These are phyloP conservation scores for Fraxinus excelsior DNA, from an alignment of 257 asterid species.

Conservation along the genomic window DNA sequence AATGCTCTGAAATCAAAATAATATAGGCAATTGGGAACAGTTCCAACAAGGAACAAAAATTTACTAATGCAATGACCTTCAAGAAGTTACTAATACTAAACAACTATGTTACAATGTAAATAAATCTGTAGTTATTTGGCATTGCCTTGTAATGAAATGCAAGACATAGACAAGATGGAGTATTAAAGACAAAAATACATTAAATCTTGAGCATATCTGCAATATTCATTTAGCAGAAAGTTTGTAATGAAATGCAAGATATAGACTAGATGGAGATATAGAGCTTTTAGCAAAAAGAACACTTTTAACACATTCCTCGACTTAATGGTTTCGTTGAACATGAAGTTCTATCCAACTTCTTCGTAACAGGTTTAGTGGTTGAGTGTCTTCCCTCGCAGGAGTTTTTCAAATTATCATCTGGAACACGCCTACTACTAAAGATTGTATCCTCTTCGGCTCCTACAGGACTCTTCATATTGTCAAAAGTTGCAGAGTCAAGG, in stretches of 20 bases:
- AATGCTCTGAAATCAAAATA: neutral
- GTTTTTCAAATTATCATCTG: slow-evolving; percentile 56
- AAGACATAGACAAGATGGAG: neutral
- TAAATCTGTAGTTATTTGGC: slow-evolving; percentile 6
- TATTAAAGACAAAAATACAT: slow-evolving; percentile 7
- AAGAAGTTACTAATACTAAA: neutral
- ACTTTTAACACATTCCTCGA: slow-evolving; percentile 36
- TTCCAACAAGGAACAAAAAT: slow-evolving; percentile 20
- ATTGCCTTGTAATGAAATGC: neutral
- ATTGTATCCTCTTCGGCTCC: slow-evolving; percentile 45
- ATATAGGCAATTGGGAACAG: slow-evolving; percentile 15
- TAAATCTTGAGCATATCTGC: slow-evolving; percentile 5
- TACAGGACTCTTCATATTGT: slow-evolving; percentile 31
- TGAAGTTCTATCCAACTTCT: slow-evolving; percentile 51
- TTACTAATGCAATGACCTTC: slow-evolving; percentile 9
- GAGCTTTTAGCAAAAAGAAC: slow-evolving; percentile 23
- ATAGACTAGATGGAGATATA: neutral
- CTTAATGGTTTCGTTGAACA: slow-evolving; percentile 41
- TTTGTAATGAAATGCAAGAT: slow-evolving; percentile 5
- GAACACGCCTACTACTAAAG: slow-evolving; percentile 39
- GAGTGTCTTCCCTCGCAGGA: slow-evolving; percentile 50
- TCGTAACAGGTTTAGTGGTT: slow-evolving; percentile 41
- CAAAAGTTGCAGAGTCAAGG: slow-evolving; percentile 46
- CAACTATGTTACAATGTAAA: neutral
- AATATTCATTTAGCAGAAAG: slow-evolving; percentile 9